Conservation (phyloP, 1,284 basidiomycete species). For the Ceratorhiza oryzae-sativae region DNA sequence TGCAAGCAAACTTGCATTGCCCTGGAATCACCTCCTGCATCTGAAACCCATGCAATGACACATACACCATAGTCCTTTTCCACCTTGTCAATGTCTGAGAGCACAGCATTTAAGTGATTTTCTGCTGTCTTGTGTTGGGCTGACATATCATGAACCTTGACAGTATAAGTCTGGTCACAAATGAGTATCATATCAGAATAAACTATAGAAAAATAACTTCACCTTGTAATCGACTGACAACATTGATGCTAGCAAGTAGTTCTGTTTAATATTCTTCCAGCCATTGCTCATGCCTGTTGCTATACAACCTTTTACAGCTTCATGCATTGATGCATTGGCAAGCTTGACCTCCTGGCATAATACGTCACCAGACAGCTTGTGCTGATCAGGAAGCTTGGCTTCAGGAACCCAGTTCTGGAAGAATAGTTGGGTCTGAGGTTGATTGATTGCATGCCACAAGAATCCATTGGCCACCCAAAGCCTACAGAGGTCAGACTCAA, state of each 20-base stretch:
- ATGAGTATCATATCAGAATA: background rate
- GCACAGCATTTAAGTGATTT: slow-evolving; percentile 2
- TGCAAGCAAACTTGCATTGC: slow-evolving; percentile 48
- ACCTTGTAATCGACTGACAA: slow-evolving; percentile 28
- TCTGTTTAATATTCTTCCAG: slow-evolving; percentile 33
- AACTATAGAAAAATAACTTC: background rate
- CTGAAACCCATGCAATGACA: slow-evolving; percentile 39
- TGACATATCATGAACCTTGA: slow-evolving; percentile 18
- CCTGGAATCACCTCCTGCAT: slow-evolving; percentile 53
- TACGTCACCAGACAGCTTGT: slow-evolving; percentile 12
- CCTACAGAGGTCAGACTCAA: background rate
- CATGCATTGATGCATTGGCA: background rate
- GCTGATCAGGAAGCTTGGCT: slow-evolving; percentile 1
- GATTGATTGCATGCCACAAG: slow-evolving; percentile 1
- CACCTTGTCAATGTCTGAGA: background rate
- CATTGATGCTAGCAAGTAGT: slow-evolving; percentile 32
- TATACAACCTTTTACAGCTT: slow-evolving; percentile 7
- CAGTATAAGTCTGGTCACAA: slow-evolving; percentile 4
- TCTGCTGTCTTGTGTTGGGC: slow-evolving; percentile 22
- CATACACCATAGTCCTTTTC: background rate
- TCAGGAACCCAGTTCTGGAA: slow-evolving; percentile 11
- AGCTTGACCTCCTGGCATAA: slow-evolving; percentile 1
- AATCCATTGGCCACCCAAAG: slow-evolving; percentile 19
- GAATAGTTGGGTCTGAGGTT: slow-evolving; percentile 5
- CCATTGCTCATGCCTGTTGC: slow-evolving; percentile 38